Evolutionary conservation across 169 alveolate species (phyloP).

Genomic region (Cryptosporidium bovis): DNA sequence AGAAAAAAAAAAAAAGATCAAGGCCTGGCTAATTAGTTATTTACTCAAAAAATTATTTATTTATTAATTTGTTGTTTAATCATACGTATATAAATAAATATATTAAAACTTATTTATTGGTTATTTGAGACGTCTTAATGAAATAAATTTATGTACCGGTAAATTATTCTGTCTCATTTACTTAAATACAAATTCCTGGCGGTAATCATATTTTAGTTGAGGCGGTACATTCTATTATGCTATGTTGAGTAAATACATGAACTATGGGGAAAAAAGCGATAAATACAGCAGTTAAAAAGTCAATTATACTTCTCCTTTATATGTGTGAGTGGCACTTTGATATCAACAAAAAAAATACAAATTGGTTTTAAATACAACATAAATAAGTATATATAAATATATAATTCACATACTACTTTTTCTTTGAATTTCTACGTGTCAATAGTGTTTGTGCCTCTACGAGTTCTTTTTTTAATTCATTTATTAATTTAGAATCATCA

Average conservation of each 20-base stretch:
- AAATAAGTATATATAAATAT: not conserved
- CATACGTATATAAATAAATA: not conserved
- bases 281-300: too few species aligned
- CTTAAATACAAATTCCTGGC: too few species aligned
- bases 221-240: too few species aligned
- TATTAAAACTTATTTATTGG: not conserved
- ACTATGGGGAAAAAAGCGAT: too few species aligned
- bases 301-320: too few species aligned
- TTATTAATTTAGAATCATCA: slow-evolving; percentile 66
- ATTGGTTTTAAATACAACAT: not conserved
- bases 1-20: not conserved
- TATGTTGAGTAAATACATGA: too few species aligned
- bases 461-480: slow-evolving; percentile 54
- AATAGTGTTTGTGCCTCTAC: slow-evolving; percentile 50
- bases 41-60: not conserved
- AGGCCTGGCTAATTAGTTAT: not conserved
- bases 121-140: too few species aligned
- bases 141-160: too few species aligned
- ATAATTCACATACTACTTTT: slow-evolving; percentile 13
- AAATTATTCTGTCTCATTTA: too few species aligned
- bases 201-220: too few species aligned
- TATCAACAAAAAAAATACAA: not conserved
- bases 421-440: slow-evolving; percentile 21
- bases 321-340: too few species aligned
- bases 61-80: not conserved